Conservation (phyloP, 1,284 basidiomycete genomes). For the Anthracocystis setariae region DNA sequence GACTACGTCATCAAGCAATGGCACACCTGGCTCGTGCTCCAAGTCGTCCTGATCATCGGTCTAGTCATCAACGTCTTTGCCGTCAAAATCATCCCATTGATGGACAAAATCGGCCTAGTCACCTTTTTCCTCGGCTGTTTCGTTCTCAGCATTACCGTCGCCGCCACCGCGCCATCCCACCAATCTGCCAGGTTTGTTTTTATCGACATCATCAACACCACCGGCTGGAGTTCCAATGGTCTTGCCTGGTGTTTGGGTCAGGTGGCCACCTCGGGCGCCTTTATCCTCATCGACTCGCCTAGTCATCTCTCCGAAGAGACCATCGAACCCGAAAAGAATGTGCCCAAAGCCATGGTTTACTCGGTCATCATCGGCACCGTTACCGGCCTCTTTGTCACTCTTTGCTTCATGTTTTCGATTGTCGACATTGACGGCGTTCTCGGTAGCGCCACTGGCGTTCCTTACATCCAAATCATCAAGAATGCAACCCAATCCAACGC, state of each 20-base stretch:
- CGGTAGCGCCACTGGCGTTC: conserved; percentile 20
- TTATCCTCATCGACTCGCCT: conserved; percentile 35
- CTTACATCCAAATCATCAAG: conserved; percentile 36
- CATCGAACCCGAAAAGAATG: conserved; percentile 34
- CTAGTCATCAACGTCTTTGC: conserved; percentile 30
- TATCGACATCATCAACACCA: conserved; percentile 34
- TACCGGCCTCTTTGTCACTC: conserved; percentile 31
- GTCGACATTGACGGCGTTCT: conserved; percentile 37
- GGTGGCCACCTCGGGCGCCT: conserved; percentile 31
- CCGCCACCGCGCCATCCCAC: conserved; percentile 22
- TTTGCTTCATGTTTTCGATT: conserved; percentile 41
- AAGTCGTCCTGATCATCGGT: conserved; percentile 23
- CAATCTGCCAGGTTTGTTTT: conserved; percentile 34
- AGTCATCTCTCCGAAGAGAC: conserved; percentile 38
- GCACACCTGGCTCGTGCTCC: conserved; percentile 32
- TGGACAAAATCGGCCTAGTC: conserved; percentile 28
- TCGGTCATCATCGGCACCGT: conserved; percentile 33
- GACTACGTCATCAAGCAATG: conserved; percentile 39
- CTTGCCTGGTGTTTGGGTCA: conserved; percentile 31
- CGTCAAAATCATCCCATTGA: conserved; percentile 33
- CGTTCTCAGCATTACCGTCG: conserved; percentile 36
- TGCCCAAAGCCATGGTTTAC: conserved; percentile 39
- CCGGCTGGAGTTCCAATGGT: conserved; percentile 28
- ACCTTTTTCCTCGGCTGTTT: conserved; percentile 35
- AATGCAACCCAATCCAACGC: conserved; percentile 31